Conservation (phyloP, 495 filamentous ascomycete species). For the Mycothermus thermophilus region DNA sequence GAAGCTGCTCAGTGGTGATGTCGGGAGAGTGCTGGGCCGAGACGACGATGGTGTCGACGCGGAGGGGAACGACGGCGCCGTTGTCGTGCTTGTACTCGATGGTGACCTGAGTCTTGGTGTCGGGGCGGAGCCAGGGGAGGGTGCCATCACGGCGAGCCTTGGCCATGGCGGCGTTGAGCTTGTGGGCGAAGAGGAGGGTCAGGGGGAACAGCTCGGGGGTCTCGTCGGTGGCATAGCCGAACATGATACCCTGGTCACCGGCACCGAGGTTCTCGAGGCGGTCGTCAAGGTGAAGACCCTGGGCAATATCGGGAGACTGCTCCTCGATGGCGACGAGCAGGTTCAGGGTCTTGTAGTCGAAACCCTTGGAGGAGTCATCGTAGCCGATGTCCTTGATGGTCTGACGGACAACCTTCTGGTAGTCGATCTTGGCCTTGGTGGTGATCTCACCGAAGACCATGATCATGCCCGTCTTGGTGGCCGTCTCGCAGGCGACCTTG, state of each 20-base stretch:
- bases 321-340: constrained; percentile 97
- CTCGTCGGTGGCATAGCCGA: constrained; percentile 98
- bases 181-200: constrained; percentile 85
- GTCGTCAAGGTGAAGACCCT: constrained; percentile 93
- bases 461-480: constrained; percentile 98
- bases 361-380: constrained; percentile 90
- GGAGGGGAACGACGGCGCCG: constrained; percentile 80
- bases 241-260: constrained; percentile 99
- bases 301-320: constrained; percentile 96
- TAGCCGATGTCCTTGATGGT: constrained; percentile 98
- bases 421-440: constrained; percentile 88
- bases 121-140: constrained; percentile 88
- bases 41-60: constrained; percentile 94
- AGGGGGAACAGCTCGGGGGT: constrained; percentile 93
- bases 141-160: constrained; percentile 71
- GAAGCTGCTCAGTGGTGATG: constrained; percentile 83
- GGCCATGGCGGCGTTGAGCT: constrained; percentile 87
- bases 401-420: constrained; percentile 91
- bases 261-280: constrained; percentile 95
- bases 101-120: constrained; percentile 99
- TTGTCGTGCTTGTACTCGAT: constrained; percentile 95
- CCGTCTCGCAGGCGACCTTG: constrained; percentile 98
- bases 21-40: constrained; percentile 84
- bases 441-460: constrained; percentile 99
- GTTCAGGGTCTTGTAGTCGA: constrained; percentile 99